These are phyloP conservation scores for Lentinus tigrinus DNA, from an alignment of 768 basidiomycete species.

Conservation along the genomic window DNA sequence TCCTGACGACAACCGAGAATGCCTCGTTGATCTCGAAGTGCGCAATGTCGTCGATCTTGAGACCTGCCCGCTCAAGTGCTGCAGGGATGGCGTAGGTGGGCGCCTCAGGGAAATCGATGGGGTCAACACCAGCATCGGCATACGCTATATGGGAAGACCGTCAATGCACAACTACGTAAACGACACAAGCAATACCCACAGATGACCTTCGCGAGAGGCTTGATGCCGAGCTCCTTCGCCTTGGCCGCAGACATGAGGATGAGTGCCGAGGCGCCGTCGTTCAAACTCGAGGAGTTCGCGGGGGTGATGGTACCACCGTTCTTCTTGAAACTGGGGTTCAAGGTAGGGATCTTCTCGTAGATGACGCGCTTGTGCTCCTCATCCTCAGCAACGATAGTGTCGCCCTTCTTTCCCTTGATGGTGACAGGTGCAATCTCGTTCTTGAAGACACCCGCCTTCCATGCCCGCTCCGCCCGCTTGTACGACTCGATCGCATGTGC, in stretches of 20 bases:
- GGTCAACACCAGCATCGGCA: conserved; percentile 95
- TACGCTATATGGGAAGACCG: conserved; percentile 57
- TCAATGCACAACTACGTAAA: not conserved
- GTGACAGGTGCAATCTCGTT: conserved; percentile 88
- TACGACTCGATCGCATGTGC: conserved; percentile 93
- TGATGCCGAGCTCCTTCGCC: conserved; percentile 86
- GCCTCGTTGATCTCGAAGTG: conserved; percentile 98
- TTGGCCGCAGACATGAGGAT: conserved; percentile 94
- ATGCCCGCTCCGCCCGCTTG: conserved; percentile 87
- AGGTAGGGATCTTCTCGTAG: conserved; percentile 87
- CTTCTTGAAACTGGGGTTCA: conserved; percentile 87
- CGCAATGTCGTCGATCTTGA: conserved; percentile 80
- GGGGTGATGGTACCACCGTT: conserved; percentile 89
- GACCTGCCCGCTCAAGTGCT: conserved; percentile 84
- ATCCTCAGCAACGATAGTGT: conserved; percentile 86
- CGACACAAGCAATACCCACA: conserved; percentile 54
- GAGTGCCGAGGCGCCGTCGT: conserved; percentile 95
- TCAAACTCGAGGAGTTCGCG: conserved; percentile 92
- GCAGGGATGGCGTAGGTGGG: conserved; percentile 89
- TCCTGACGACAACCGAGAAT: conserved; percentile 90
- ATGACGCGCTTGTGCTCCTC: conserved; percentile 98
- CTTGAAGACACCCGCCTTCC: conserved; percentile 81
- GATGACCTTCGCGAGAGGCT: conserved; percentile 90
- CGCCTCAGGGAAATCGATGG: conserved; percentile 95
- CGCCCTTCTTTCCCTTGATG: conserved; percentile 93